phyloP scores from a whole-genome alignment of 2,329 filamentous ascomycete genomes.

The Aspergillaceae sp. region DNA sequence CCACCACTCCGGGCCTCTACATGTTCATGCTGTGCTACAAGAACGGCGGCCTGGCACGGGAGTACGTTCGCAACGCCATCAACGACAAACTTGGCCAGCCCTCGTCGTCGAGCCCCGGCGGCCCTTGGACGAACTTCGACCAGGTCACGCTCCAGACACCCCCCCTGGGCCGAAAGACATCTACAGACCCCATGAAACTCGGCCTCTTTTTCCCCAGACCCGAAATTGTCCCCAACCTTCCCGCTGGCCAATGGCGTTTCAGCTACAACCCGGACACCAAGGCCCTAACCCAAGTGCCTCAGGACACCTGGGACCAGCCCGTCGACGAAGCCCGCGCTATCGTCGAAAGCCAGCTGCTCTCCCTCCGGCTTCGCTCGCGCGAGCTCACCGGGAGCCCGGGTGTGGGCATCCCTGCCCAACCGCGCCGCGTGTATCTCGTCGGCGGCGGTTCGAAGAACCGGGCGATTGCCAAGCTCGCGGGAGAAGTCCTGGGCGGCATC shows the following conservation, averaged over 20 bases:
- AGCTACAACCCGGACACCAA: slow-evolving; percentile 46
- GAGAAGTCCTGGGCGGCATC: slow-evolving; percentile 76
- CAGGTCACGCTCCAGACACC: slow-evolving; percentile 57
- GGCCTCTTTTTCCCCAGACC: slow-evolving; percentile 93
- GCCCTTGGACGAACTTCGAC: slow-evolving; percentile 74
- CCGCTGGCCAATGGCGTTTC: slow-evolving; percentile 79
- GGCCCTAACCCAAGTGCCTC: slow-evolving; percentile 43
- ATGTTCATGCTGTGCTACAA: slow-evolving; percentile 99
- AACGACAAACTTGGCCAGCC: slow-evolving; percentile 44
- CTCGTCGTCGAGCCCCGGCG: slow-evolving; percentile 32
- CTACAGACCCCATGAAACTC: slow-evolving; percentile 60
- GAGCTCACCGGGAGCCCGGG: slow-evolving; percentile 58
- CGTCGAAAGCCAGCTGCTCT: slow-evolving; percentile 90
- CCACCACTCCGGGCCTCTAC: slow-evolving; percentile 79
- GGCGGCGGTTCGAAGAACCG: slow-evolving; percentile 85
- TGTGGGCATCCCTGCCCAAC: slow-evolving; percentile 63
- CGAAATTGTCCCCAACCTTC: slow-evolving; percentile 90
- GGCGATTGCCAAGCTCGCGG: slow-evolving; percentile 75
- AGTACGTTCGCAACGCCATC: slow-evolving; percentile 76
- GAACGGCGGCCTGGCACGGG: slow-evolving; percentile 88
- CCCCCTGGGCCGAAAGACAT: slow-evolving; percentile 55
- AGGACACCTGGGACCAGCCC: slow-evolving; percentile 46
- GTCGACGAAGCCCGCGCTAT: slow-evolving; percentile 74
- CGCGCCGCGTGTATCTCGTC: slow-evolving; percentile 84
- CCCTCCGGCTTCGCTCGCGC: slow-evolving; percentile 74